Evolutionary conservation across 768 basidiomycete genomes (phyloP), one percentile per base, ranked within the genome.

Genomic region (Suillus clintonianus): DNA sequence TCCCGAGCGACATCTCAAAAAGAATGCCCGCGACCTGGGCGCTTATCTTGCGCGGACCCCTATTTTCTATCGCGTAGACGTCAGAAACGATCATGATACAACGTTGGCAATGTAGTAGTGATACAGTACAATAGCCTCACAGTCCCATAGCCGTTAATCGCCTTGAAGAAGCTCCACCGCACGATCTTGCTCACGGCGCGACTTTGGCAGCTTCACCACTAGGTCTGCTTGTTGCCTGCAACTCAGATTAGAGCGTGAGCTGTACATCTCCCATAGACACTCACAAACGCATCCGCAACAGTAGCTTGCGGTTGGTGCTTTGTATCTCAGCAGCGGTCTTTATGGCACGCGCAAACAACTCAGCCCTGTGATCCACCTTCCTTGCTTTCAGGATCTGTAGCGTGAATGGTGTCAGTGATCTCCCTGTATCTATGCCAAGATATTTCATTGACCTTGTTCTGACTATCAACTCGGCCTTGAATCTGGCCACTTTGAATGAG

Each of bases 231-330:
- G 91, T 79, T 93, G 89, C 62, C 93, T 94, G 67, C 62, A 45
- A 57, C 7, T 32, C 34, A 50, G 32, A 27, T 24, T 10, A 36
- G 55, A 42, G 61, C 30, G 27, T 47, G 22, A 50, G 48, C n/a
- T 10, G 15, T 27, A 48, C 7, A 27, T 48, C 19, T 17, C 41
- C 39, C 9, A 42, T 17, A 10, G 30, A 24, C 36, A 80, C 92
- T 72, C 67, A 95, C 94, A 97, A 73, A 66, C 86, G 82, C 89
- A 96, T 91, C 30, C 94, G 83, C 60, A 95, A 76, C n/a, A 95
- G 75, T 22, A 95, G 77, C 74, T 93, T 94, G 64, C 88, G 80
- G 66, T 94, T 94, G 41, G 88, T 82, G 13, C 84, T 79, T 70
- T 90, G 86, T 62, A 92, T 92, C 22, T 89, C 86, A 34, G 80